These are phyloP conservation scores for Podila horticola DNA, from an alignment of 192 early-diverging fungal species.

Conservation along the genomic window DNA sequence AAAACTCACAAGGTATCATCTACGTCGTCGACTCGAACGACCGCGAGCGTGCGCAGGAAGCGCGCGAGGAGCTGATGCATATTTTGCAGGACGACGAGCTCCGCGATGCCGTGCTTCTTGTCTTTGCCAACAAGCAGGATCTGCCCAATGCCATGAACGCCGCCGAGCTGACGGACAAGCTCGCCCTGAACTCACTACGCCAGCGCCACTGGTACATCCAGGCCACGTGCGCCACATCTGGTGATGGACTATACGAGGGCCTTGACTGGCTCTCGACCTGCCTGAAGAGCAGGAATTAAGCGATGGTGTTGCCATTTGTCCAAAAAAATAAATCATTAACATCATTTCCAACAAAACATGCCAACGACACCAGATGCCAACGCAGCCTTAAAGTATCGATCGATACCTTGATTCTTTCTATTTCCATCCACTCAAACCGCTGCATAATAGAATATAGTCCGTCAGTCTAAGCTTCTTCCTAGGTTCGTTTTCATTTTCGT, in stretches of 20 bases:
- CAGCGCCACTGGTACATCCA: conserved; percentile 94
- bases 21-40: conserved; percentile 98
- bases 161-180: conserved; percentile 92
- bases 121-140: conserved; percentile 99
- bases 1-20: conserved; percentile 96
- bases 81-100: conserved; percentile 97
- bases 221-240: conserved; percentile 89
- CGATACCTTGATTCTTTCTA: too few relatives aligned
- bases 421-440: too few relatives aligned
- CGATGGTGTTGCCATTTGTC: not conserved
- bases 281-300: conserved; percentile 62
- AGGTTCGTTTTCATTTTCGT: too few relatives aligned
- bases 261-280: conserved; percentile 90
- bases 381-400: too few relatives aligned
- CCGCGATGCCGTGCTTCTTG: conserved; percentile 86
- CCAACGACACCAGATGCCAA: too few relatives aligned
- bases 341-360: too few relatives aligned
- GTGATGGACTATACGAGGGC: conserved; percentile 98
- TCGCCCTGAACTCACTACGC: conserved; percentile 84
- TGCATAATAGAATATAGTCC: too few relatives aligned
- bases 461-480: too few relatives aligned
- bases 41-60: conserved; percentile 92
- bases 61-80: conserved; percentile 91
- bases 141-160: conserved; percentile 95
- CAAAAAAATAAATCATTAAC: too few relatives aligned